Evolutionary conservation across 768 basidiomycete species (phyloP).

Genomic region (Suillus paluster): DNA sequence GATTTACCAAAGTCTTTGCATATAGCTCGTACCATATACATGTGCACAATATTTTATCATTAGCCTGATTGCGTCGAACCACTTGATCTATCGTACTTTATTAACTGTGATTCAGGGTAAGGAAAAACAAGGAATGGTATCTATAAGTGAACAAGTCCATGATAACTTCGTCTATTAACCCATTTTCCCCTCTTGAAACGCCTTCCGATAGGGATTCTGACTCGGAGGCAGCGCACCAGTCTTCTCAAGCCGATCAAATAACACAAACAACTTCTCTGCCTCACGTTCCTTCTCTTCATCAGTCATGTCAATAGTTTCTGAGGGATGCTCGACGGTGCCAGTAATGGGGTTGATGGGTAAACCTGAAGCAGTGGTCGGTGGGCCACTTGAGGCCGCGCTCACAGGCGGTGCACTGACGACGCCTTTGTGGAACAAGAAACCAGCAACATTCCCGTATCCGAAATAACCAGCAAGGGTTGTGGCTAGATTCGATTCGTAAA

Average conservation of each 20-base stretch:
- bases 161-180: constrained; percentile 1
- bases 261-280: constrained; percentile 87
- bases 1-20: neutral
- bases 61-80: no score
- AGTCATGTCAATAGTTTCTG: constrained; percentile 68
- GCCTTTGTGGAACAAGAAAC: constrained; percentile 92
- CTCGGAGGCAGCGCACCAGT: constrained; percentile 67
- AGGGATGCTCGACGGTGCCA: constrained; percentile 58
- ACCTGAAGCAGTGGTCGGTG: constrained; percentile 39
- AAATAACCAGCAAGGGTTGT: constrained; percentile 73
- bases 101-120: constrained; percentile 4
- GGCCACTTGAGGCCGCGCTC: constrained; percentile 36
- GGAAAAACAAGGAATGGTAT: neutral
- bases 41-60: neutral
- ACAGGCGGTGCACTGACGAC: constrained; percentile 63
- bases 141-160: constrained; percentile 1
- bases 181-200: constrained; percentile 45
- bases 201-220: constrained; percentile 76
- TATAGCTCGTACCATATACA: constrained; percentile 5
- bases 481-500: constrained; percentile 45
- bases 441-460: constrained; percentile 96
- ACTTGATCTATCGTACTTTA: neutral
- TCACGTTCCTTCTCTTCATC: constrained; percentile 95
- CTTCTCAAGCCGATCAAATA: constrained; percentile 89
- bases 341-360: constrained; percentile 83